Conservation (phyloP, 78 protist species). For the Parvularia atlantis region DNA sequence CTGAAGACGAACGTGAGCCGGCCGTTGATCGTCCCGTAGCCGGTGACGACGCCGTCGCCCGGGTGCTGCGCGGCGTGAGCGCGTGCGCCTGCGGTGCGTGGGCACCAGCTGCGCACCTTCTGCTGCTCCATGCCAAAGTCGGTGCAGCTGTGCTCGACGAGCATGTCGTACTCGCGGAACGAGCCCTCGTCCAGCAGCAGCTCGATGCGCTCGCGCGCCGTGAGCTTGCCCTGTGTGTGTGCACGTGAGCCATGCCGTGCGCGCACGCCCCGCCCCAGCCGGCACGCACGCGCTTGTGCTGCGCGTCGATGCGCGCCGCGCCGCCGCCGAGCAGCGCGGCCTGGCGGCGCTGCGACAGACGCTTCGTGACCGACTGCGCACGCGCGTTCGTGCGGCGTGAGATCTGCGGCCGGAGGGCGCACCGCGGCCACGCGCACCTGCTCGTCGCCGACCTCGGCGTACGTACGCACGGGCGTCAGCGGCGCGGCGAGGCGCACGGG, state of each 20-base stretch:
- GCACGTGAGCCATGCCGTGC: background rate
- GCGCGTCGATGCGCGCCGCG: constrained; percentile 28
- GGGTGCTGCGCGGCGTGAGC: constrained; percentile 16
- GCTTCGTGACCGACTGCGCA: no score
- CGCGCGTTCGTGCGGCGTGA: no score
- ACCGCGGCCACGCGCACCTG: no score
- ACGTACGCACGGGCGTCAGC: no score
- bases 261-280: background rate
- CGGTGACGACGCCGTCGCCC: constrained; percentile 95
- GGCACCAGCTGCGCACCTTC: background rate
- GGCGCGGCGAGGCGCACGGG: no score
- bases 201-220: constrained; percentile 90
- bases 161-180: constrained; percentile 79
- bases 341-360: background rate
- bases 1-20: constrained; percentile 84
- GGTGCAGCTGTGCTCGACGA: constrained; percentile 80
- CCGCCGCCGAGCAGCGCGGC: constrained; percentile 59
- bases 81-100: background rate
- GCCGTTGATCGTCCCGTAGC: constrained; percentile 87
- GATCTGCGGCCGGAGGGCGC: no score
- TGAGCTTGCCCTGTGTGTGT: constrained; percentile 65
- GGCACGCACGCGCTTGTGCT: constrained; percentile 36
- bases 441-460: no score
- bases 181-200: constrained; percentile 76
- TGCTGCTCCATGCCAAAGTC: constrained; percentile 80